Evolutionary conservation across 768 basidiomycete species (phyloP), one percentile per base, ranked within the genome.

Genomic region (Tricholoma saponaceum): DNA sequence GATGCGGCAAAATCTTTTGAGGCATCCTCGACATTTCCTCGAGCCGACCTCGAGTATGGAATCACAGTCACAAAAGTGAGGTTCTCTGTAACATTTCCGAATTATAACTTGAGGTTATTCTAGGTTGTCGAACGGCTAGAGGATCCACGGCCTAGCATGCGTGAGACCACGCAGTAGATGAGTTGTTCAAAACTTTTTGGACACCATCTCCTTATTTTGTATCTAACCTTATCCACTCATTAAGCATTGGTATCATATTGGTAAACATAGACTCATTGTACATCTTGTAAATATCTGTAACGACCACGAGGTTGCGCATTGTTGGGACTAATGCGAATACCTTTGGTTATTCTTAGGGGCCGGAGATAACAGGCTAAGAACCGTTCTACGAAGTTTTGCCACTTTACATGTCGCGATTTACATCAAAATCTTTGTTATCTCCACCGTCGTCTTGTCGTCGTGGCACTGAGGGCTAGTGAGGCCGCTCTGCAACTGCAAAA

Each of bases 61-160:
- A 54, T 58, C n/a, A 58, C 52, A 20, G 58, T 58, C 10, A 58
- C 58, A 9, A 58, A 58, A 37, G 58, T 58, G 18, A 54, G 32
- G 10, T 23, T 28, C 35, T 14, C 4, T 9, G 2, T 14, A 23
- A 28, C 10, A 18, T 23, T 14, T 7, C 7, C 5, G 2, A 22
- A 20, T 12, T 43, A n/a, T 37, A 3, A 6, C 6, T 44, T 57
- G 26, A 57, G 26, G 22, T n/a, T 32, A 26, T 3, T 49, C 12
- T 9, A 58, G 58, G 52, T 58, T n/a, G 44, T 58, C 6, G 58
- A 58, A 28, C 52, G 52, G 20, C 13, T 54, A 20, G 53, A 54
- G 7, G 58, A 54, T 54, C 46, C 52, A 3, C 33, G 22, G 14
- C 58, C 58, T 16, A 28, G 14, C 13, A 44, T 46, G 22, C 56